Evolutionary conservation across 2,329 filamentous ascomycete species (phyloP).

Genomic region (Neospermospora avenae): DNA sequence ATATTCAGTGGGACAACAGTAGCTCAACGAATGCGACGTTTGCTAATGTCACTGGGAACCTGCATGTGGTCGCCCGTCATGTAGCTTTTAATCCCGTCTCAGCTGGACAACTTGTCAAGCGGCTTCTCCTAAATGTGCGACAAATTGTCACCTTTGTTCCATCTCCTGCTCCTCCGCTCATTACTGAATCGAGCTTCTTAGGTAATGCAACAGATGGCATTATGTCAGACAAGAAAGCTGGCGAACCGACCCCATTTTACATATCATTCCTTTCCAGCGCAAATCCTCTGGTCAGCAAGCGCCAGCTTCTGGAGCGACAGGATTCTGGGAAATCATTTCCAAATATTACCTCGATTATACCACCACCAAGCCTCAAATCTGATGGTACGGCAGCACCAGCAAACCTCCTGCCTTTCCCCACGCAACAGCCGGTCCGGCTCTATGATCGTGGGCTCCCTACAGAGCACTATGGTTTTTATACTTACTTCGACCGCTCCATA

Average conservation of each 20-base stretch:
- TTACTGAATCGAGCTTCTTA: constrained; percentile 71
- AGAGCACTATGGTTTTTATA: constrained; percentile 94
- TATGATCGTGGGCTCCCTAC: constrained; percentile 77
- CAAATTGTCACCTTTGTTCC: constrained; percentile 41
- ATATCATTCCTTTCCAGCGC: constrained; percentile 64
- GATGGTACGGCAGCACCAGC: constrained; percentile 74
- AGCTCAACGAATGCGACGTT: constrained; percentile 41
- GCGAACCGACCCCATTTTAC: constrained; percentile 86
- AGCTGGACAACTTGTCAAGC: constrained; percentile 33
- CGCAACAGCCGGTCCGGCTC: constrained; percentile 75
- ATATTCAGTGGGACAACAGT: constrained; percentile 71
- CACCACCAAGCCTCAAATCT: constrained; percentile 56
- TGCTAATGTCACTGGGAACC: constrained; percentile 38
- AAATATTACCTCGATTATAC: constrained; percentile 54
- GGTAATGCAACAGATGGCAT: constrained; percentile 82
- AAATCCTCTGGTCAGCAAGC: constrained; percentile 33
- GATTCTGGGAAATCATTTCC: constrained; percentile 23
- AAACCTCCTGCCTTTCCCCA: constrained; percentile 65
- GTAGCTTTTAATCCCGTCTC: constrained; percentile 33
- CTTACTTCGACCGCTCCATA: constrained; percentile 83
- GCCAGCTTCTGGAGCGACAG: constrained; percentile 17
- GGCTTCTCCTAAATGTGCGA: constrained; percentile 31
- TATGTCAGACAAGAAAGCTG: constrained; percentile 63
- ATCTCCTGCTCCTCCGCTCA: constrained; percentile 44
- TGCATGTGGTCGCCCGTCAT: constrained; percentile 24